phyloP scores from a whole-genome alignment of 2,329 filamentous ascomycete species.

The Coniochaeta hoffmannii region DNA sequence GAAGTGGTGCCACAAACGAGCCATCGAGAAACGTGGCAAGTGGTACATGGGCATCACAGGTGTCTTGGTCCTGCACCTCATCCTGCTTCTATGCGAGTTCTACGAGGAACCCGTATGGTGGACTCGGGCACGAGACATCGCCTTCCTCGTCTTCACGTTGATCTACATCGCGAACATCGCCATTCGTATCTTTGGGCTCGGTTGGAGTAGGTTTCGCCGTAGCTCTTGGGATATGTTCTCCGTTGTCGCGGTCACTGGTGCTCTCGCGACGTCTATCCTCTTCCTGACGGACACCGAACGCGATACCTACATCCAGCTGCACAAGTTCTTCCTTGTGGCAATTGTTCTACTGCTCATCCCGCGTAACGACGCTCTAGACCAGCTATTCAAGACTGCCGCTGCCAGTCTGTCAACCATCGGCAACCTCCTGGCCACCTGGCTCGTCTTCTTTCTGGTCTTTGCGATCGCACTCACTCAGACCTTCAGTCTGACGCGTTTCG shows the following conservation, averaged over 20 bases:
- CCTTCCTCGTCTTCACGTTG: slow-evolving; percentile 76
- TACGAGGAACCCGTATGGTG: slow-evolving; percentile 67
- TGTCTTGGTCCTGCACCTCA: slow-evolving; percentile 72
- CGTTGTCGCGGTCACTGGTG: slow-evolving; percentile 68
- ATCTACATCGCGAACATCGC: slow-evolving; percentile 77
- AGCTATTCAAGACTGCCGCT: slow-evolving; percentile 96
- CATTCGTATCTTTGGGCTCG: slow-evolving; percentile 79
- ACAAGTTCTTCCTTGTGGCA: slow-evolving; percentile 90
- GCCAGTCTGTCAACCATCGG: slow-evolving; percentile 85
- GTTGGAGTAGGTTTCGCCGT: slow-evolving; percentile 83
- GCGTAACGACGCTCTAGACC: slow-evolving; percentile 92
- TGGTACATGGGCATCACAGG: slow-evolving; percentile 83
- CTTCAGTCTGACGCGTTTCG: slow-evolving; percentile 90
- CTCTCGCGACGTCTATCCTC: slow-evolving; percentile 75
- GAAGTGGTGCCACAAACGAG: slow-evolving; percentile 90
- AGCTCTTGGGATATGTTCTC: slow-evolving; percentile 97
- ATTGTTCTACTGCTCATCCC: slow-evolving; percentile 88
- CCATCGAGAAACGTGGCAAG: slow-evolving; percentile 85
- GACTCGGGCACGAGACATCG: slow-evolving; percentile 60
- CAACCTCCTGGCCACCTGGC: slow-evolving; percentile 92
- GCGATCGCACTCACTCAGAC: slow-evolving; percentile 95
- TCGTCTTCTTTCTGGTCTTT: slow-evolving; percentile 92
- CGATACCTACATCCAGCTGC: slow-evolving; percentile 67
- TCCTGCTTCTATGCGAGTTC: slow-evolving; percentile 79
- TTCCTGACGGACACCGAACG: slow-evolving; percentile 53